phyloP scores from a whole-genome alignment of 306 rosid species.

The Fagus sylvatica region DNA sequence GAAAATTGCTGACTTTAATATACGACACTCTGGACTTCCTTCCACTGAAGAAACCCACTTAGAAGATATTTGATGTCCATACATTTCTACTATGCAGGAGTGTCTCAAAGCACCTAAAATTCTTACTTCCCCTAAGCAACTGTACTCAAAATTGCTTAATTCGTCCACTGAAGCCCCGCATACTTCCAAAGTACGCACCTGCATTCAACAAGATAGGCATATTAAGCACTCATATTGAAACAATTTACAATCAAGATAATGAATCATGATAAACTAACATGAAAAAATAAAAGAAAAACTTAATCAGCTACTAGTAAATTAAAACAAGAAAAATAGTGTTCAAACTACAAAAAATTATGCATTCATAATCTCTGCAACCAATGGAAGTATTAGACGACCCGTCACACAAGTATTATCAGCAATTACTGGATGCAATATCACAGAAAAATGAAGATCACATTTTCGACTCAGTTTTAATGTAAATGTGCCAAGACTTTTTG shows the following conservation, averaged over 20 bases:
- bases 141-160: conserved; percentile 70
- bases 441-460: conserved; percentile 1
- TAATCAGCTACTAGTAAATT: not conserved
- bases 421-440: not conserved
- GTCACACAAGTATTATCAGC: not conserved
- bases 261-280: not conserved
- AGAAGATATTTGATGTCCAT: conserved; percentile 83
- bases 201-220: conserved; percentile 32
- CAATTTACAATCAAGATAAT: conserved; percentile 12
- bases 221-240: conserved; percentile 3
- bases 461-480: not conserved
- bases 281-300: not conserved
- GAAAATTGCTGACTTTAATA: conserved; percentile 73
- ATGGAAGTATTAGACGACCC: not conserved
- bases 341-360: not conserved
- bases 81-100: conserved; percentile 88
- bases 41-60: conserved; percentile 73
- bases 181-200: conserved; percentile 74
- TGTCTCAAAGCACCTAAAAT: conserved; percentile 79
- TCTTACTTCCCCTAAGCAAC: conserved; percentile 90
- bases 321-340: not conserved
- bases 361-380: not conserved
- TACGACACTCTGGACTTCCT: conserved; percentile 57
- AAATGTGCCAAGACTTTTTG: not conserved
- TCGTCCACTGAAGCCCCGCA: conserved; percentile 54